Evolutionary conservation across 495 filamentous ascomycete genomes (phyloP).

Genomic region (Hamigera avellanea): DNA sequence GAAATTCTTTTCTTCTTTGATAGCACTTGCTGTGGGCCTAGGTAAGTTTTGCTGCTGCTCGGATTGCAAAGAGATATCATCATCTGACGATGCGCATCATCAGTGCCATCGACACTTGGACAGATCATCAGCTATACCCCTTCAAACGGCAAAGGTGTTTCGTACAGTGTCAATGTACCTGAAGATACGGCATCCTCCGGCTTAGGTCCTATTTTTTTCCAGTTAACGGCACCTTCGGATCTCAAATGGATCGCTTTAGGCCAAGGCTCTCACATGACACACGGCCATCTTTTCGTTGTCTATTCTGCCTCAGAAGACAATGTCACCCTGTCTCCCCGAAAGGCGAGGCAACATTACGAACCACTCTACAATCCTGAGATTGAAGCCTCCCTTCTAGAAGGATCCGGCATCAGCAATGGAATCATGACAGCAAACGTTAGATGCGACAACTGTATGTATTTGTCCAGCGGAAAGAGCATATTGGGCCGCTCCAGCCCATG

Average conservation of each 20-base stretch:
- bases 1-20: background rate
- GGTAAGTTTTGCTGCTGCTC: background rate
- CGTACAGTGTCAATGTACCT: constrained; percentile 15
- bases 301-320: constrained; percentile 45
- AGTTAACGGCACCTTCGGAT: constrained; percentile 41
- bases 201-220: constrained; percentile 40
- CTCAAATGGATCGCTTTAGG: constrained; percentile 52
- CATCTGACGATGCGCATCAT: background rate
- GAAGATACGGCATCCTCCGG: constrained; percentile 6
- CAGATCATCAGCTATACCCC: constrained; percentile 10
- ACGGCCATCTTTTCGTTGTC: constrained; percentile 52
- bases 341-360: constrained; percentile 31
- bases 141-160: constrained; percentile 8
- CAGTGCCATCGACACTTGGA: constrained; percentile 4
- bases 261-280: constrained; percentile 44
- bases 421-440: constrained; percentile 51
- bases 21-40: background rate
- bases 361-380: constrained; percentile 37
- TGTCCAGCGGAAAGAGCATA: constrained; percentile 39
- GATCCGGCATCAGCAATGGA: constrained; percentile 39
- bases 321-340: constrained; percentile 48
- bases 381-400: constrained; percentile 39
- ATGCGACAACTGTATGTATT: constrained; percentile 39
- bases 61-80: background rate
- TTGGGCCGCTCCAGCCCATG: constrained; percentile 33